These are phyloP conservation scores for Eutrema yunnanense DNA, from an alignment of 345 rosid genomes.

Conservation along the genomic window DNA sequence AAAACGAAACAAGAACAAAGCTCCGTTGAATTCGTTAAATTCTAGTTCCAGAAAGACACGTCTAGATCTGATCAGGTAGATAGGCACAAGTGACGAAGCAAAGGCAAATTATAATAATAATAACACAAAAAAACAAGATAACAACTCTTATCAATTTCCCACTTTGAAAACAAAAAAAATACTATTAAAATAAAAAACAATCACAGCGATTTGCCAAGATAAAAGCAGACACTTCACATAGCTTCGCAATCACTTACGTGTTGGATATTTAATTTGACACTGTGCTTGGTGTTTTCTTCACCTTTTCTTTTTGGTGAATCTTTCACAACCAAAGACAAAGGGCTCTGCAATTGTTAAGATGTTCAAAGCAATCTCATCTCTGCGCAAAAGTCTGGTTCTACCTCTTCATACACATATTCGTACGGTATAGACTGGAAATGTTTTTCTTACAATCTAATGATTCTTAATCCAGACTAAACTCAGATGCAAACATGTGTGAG, in stretches of 20 bases:
- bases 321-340: slow-evolving; percentile 14
- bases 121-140: slow-evolving; percentile 1
- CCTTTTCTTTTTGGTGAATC: not conserved
- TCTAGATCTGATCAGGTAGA: slow-evolving; percentile 13
- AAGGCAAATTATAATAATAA: not conserved
- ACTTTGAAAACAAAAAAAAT: not conserved
- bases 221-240: slow-evolving; percentile 6
- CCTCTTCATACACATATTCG: slow-evolving; percentile 26
- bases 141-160: slow-evolving; percentile 14
- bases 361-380: slow-evolving; percentile 20
- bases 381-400: slow-evolving; percentile 11
- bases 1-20: slow-evolving; percentile 9
- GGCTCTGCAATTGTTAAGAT: slow-evolving; percentile 15
- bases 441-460: not conserved
- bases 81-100: slow-evolving; percentile 24
- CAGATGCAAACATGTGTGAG: slow-evolving; percentile 5
- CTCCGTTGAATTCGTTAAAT: slow-evolving; percentile 5
- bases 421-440: slow-evolving; percentile 1
- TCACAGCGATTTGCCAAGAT: not conserved
- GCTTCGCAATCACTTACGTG: slow-evolving; percentile 16
- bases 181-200: not conserved
- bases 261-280: slow-evolving; percentile 12
- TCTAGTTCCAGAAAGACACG: not conserved
- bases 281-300: slow-evolving; percentile 6
- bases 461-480: not conserved